Percentiles rank a stretch among this genome's conserved stretches.
These are phyloP conservation scores for Rugonectria rugulosa DNA, from an alignment of 2,329 filamentous ascomycete genomes.

Conservation along the genomic window DNA sequence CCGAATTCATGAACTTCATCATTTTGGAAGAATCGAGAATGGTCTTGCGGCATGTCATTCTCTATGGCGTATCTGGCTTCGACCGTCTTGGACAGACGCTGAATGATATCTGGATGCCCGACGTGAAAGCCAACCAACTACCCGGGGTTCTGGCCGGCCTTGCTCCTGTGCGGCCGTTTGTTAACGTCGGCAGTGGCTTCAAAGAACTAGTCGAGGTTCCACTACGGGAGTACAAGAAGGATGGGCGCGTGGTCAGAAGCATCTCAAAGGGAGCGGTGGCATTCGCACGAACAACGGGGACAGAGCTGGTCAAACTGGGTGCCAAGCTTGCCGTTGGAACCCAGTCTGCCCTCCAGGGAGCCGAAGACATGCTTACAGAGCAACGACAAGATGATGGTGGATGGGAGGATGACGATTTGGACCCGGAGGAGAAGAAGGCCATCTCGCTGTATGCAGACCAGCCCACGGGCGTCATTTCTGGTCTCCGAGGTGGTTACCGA, in stretches of 20 bases:
- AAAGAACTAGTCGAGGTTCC: slow-evolving; percentile 88
- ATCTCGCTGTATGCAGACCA: slow-evolving; percentile 95
- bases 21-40: slow-evolving; percentile 89
- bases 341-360: slow-evolving; percentile 88
- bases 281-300: slow-evolving; percentile 93
- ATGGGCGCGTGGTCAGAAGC: slow-evolving; percentile 89
- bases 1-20: slow-evolving; percentile 99
- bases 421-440: slow-evolving; percentile 76
- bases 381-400: slow-evolving; percentile 47
- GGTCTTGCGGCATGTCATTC: slow-evolving; percentile 85
- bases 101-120: slow-evolving; percentile 96
- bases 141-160: slow-evolving; percentile 88
- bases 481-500: slow-evolving; percentile 81
- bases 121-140: slow-evolving; percentile 88
- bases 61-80: slow-evolving; percentile 91
- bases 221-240: slow-evolving; percentile 90
- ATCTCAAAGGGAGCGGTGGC: slow-evolving; percentile 89
- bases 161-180: slow-evolving; percentile 86
- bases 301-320: slow-evolving; percentile 91
- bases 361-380: slow-evolving; percentile 77
- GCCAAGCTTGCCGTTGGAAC: slow-evolving; percentile 95
- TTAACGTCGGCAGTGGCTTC: slow-evolving; percentile 89
- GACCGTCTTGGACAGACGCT: slow-evolving; percentile 88
- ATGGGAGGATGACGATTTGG: slow-evolving; percentile 68
- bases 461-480: slow-evolving; percentile 86